phyloP scores from a whole-genome alignment of 345 rosid species.

The Melaleuca alternifolia region DNA sequence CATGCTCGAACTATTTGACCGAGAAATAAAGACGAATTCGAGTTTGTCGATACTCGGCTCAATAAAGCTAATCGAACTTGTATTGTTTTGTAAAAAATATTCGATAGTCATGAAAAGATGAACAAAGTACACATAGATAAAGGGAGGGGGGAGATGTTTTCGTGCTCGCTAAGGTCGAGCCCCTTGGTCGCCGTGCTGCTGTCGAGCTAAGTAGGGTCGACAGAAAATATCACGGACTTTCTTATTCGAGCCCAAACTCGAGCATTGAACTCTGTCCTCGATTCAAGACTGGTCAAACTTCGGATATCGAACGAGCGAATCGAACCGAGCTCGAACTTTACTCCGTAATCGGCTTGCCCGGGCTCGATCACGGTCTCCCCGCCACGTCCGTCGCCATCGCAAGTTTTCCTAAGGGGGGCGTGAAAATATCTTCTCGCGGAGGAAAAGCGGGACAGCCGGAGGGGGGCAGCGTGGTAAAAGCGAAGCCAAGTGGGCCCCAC shows the following conservation, averaged over 20 bases:
- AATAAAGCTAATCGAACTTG: neutral
- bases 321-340: neutral
- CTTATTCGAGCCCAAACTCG: rapidly evolving
- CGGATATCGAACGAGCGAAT: neutral
- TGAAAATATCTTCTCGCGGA: neutral
- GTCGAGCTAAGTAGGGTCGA: rapidly evolving
- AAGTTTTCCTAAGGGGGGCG: neutral
- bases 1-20: rapidly evolving
- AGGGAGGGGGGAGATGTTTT: neutral
- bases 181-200: rapidly evolving
- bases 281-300: neutral
- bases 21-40: neutral
- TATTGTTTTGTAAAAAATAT: neutral
- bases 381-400: neutral
- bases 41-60: neutral
- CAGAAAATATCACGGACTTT: rapidly evolving
- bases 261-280: neutral
- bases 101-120: rapidly evolving
- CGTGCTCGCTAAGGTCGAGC: neutral
- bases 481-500: neutral
- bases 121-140: rapidly evolving
- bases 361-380: neutral
- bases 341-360: rapidly evolving
- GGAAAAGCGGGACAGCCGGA: neutral
- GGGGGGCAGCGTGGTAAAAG: neutral